Evolutionary conservation across 2,329 filamentous ascomycete species (phyloP).

Genomic region (Cercospora brassicicola): DNA sequence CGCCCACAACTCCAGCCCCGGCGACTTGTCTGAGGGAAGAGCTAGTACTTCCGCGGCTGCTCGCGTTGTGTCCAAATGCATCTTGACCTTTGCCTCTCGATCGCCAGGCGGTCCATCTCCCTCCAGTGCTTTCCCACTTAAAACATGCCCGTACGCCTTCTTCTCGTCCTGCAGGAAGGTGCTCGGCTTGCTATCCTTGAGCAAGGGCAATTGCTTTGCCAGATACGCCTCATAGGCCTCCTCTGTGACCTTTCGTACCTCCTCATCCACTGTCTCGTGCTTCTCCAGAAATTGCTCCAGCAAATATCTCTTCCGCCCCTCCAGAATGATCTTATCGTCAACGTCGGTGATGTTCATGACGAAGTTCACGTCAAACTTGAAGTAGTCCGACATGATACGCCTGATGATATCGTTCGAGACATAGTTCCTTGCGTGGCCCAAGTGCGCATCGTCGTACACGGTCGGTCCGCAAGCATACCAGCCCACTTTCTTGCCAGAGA

Average conservation of each 20-base stretch:
- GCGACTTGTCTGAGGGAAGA: slow-evolving; percentile 31
- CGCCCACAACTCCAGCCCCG: slow-evolving; percentile 51
- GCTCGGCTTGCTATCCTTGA: slow-evolving; percentile 50
- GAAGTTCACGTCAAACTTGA: slow-evolving; percentile 78
- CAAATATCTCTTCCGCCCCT: slow-evolving; percentile 74
- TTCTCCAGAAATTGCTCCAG: slow-evolving; percentile 65
- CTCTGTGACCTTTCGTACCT: slow-evolving; percentile 52
- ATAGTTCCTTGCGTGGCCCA: slow-evolving; percentile 86
- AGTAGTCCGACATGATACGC: slow-evolving; percentile 78
- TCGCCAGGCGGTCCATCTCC: slow-evolving; percentile 61
- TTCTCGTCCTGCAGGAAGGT: slow-evolving; percentile 51
- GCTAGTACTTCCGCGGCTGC: slow-evolving; percentile 55
- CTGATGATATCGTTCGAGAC: slow-evolving; percentile 86
- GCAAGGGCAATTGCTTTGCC: slow-evolving; percentile 66
- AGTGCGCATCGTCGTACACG: slow-evolving; percentile 73
- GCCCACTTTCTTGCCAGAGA: slow-evolving; percentile 66
- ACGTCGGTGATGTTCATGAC: slow-evolving; percentile 92
- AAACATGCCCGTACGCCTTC: slow-evolving; percentile 55
- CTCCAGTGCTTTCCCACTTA: slow-evolving; percentile 57
- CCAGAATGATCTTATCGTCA: slow-evolving; percentile 63
- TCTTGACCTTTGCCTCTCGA: slow-evolving; percentile 82
- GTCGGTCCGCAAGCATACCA: slow-evolving; percentile 93
- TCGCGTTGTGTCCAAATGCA: slow-evolving; percentile 71
- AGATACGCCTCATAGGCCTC: slow-evolving; percentile 58
- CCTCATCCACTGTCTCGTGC: slow-evolving; percentile 47